phyloP scores from a whole-genome alignment of 495 filamentous ascomycete genomes.

The Schizothecium vesticola region DNA sequence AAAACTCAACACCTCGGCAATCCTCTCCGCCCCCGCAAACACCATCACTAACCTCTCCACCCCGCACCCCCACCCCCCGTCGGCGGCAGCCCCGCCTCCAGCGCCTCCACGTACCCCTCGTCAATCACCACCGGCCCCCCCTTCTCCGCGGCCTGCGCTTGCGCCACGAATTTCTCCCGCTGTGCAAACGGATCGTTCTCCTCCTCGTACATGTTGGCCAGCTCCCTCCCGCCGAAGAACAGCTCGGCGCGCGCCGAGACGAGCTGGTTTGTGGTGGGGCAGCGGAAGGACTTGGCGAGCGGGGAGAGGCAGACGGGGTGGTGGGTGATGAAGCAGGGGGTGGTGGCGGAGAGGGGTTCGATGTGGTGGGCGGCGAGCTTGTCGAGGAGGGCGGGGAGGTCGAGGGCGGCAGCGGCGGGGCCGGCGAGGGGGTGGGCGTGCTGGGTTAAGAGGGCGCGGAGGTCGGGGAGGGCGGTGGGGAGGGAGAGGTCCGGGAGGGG shows the following conservation, averaged over 20 bases:
- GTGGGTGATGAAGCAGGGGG: constrained; percentile 85
- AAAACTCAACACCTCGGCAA: constrained; percentile 80
- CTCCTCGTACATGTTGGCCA: constrained; percentile 96
- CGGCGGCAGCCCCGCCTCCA: constrained; percentile 84
- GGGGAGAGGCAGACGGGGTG: constrained; percentile 90
- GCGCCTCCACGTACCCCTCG: constrained; percentile 73
- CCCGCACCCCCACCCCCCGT: constrained; percentile 94
- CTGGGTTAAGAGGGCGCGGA: constrained; percentile 50
- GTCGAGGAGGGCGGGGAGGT: constrained; percentile 79
- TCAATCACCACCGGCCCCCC: constrained; percentile 51
- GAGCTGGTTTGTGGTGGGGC: constrained; percentile 55
- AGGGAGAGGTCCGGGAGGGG: constrained; percentile 63
- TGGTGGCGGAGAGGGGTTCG: constrained; percentile 57
- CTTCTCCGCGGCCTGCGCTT: constrained; percentile 27
- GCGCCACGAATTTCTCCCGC: constrained; percentile 68
- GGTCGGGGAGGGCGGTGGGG: constrained; percentile 47
- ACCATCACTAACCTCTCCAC: constrained; percentile 88
- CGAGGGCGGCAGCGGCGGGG: constrained; percentile 36
- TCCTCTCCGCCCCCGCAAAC: constrained; percentile 67
- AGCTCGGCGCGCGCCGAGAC: constrained; percentile 79
- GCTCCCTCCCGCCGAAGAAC: constrained; percentile 72
- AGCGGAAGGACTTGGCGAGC: constrained; percentile 76
- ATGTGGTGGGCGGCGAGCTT: constrained; percentile 70
- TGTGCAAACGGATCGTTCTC: constrained; percentile 92
- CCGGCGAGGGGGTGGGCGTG: constrained; percentile 41